Base-by-base conservation (phyloP, 2,329 filamentous ascomycete species). In the Botrytis cinerea region DNA sequence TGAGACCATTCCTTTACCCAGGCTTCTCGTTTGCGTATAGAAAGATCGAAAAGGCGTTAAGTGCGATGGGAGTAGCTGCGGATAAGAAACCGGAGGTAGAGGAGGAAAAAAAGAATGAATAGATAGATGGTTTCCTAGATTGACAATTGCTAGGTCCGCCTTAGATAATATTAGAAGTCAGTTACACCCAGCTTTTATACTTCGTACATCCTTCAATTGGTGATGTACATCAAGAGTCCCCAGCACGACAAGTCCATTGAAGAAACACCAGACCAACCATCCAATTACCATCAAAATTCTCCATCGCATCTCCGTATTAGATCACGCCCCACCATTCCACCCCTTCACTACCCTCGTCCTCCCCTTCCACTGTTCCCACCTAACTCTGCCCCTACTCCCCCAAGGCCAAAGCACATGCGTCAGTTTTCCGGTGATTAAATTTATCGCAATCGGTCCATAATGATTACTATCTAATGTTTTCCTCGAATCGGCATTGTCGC, bases 381-480 rank as follows among this genome's bases (percentile, higher is more conserved):
- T 82, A 40, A 92, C 84, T 38, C 82, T 81, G 18, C 89, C 88
- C 78, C 87, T 85, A 82, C 89, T 87, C 74, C 84, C 83, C 76
- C 86, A 87, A 4, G 93, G 94, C 84, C 89, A 92, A 72, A 97
- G 80, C 46, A 97, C 87, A 81, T 90, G 89, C 20, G 91, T 89
- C 32, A 95, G 90, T 78, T 87, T 90, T 0, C 95, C 95, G 54
- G 90, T 90, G 51, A 98, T 88, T 76, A 98, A 81, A 72, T 88
- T 89, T 76, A 89, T 89, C 38, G 92, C 92, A 66, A 97, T 90
- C 6, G 96, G 94, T 1, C 96, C 96, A 82, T 97, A 98, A 20
- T 90, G 90, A 83, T 97, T 97, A 82, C 94, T 97, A 83, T 99
- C 96, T 74, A 91, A 82, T 72, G 89, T 93, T 78, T 88, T 88